These are phyloP conservation scores for Cladosporium sp. DNA, from an alignment of 2,329 filamentous ascomycete genomes.

Conservation along the genomic window DNA sequence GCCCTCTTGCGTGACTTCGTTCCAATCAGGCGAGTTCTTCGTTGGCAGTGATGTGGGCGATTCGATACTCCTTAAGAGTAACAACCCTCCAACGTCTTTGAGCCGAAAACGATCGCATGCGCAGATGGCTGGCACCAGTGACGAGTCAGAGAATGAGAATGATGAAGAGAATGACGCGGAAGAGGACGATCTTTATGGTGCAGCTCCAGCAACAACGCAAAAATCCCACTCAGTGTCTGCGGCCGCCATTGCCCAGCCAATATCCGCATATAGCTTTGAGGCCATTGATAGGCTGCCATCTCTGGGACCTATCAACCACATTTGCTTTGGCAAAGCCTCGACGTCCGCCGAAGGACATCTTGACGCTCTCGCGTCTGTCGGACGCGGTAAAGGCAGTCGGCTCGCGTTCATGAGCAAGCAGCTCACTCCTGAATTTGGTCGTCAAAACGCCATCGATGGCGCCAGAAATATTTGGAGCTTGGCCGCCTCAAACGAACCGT, in stretches of 20 bases:
- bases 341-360: constrained; percentile 35
- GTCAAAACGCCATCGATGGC: constrained; percentile 66
- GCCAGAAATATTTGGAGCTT: constrained; percentile 79
- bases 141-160: constrained; percentile 49
- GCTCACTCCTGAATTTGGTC: constrained; percentile 67
- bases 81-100: constrained; percentile 56
- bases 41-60: constrained; percentile 80
- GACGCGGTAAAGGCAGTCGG: constrained; percentile 61
- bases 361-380: constrained; percentile 54
- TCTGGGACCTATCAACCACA: constrained; percentile 71
- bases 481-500: constrained; percentile 25
- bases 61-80: constrained; percentile 77
- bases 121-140: constrained; percentile 52
- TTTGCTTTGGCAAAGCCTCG: constrained; percentile 60
- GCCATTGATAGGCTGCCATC: constrained; percentile 73
- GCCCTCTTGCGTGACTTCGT: constrained; percentile 65
- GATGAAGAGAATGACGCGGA: constrained; percentile 54
- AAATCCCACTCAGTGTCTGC: constrained; percentile 31
- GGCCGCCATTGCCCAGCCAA: constrained; percentile 50
- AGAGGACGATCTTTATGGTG: constrained; percentile 60
- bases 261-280: constrained; percentile 59
- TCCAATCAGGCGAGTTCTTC: constrained; percentile 57
- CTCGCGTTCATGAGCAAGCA: constrained; percentile 73
- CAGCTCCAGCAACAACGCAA: constrained; percentile 46
- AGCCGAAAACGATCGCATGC: constrained; percentile 61